A percentile compares a stretch with the other conserved stretches of the same genome.
Evolutionary conservation across 2,329 filamentous ascomycete species (phyloP).

Genomic region (Fusarium udum): DNA sequence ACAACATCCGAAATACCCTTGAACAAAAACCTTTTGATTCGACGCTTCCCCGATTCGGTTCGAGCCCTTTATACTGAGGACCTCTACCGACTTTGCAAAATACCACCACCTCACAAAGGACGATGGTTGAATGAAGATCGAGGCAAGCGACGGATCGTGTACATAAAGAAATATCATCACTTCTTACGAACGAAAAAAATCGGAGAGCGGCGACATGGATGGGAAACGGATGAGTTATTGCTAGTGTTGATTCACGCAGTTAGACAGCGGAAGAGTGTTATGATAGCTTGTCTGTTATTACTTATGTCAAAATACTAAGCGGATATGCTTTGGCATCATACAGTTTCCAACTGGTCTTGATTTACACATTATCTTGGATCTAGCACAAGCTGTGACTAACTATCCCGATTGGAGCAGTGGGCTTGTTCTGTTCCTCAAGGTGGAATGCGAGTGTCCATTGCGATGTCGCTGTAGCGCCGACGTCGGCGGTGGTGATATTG

Average conservation of each 20-base stretch:
- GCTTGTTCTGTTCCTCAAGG: neutral
- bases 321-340: constrained; percentile 4
- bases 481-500: constrained; percentile 1
- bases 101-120: neutral
- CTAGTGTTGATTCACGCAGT: constrained; percentile 22
- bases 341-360: neutral
- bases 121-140: constrained; percentile 5
- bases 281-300: constrained; percentile 38
- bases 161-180: constrained; percentile 40
- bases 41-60: constrained; percentile 13
- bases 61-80: constrained; percentile 2
- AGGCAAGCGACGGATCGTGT: constrained; percentile 35
- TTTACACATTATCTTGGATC: neutral
- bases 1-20: constrained; percentile 25
- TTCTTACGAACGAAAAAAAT: constrained; percentile 30
- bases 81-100: constrained; percentile 1
- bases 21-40: constrained; percentile 27
- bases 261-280: constrained; percentile 41
- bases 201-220: constrained; percentile 23
- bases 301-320: constrained; percentile 34
- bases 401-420: neutral
- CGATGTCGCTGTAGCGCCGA: constrained; percentile 2
- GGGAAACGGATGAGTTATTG: constrained; percentile 14
- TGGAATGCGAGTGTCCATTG: neutral
- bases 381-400: no score